These are phyloP conservation scores for Paratinospora sagittata DNA, from an alignment of 164 flowering plant species.

Conservation along the genomic window DNA sequence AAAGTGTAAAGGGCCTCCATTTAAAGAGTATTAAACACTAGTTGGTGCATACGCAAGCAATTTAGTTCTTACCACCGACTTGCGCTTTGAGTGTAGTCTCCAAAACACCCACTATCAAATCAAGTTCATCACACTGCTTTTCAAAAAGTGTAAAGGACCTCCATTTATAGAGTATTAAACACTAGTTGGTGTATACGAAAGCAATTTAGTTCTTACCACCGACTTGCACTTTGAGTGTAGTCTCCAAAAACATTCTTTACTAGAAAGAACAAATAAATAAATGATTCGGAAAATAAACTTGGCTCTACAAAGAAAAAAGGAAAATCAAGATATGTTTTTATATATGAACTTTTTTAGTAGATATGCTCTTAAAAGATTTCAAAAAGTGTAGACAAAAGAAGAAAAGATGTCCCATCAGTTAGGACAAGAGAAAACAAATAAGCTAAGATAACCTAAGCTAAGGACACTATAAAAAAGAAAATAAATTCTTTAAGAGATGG, in stretches of 20 bases:
- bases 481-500: not conserved
- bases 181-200: too few relatives aligned
- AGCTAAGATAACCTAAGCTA: too few relatives aligned
- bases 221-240: too few relatives aligned
- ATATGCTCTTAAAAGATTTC: not conserved
- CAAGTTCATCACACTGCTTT: too few relatives aligned
- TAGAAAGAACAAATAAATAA: not conserved
- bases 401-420: conserved; percentile 2
- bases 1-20: too few relatives aligned
- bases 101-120: not conserved
- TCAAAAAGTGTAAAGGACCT: too few relatives aligned
- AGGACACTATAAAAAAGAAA: not conserved
- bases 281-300: not conserved
- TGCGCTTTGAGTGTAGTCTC: not conserved
- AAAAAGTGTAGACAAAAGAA: not conserved
- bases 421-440: not conserved
- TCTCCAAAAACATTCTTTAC: too few relatives aligned
- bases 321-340: not conserved
- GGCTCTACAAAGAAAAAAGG: not conserved
- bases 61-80: not conserved
- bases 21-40: not conserved
- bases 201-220: too few relatives aligned
- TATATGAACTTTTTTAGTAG: not conserved
- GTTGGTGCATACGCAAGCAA: not conserved
- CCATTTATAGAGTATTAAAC: too few relatives aligned